Conservation (phyloP, 2,329 filamentous ascomycete species). For the Neonectria faginata region DNA sequence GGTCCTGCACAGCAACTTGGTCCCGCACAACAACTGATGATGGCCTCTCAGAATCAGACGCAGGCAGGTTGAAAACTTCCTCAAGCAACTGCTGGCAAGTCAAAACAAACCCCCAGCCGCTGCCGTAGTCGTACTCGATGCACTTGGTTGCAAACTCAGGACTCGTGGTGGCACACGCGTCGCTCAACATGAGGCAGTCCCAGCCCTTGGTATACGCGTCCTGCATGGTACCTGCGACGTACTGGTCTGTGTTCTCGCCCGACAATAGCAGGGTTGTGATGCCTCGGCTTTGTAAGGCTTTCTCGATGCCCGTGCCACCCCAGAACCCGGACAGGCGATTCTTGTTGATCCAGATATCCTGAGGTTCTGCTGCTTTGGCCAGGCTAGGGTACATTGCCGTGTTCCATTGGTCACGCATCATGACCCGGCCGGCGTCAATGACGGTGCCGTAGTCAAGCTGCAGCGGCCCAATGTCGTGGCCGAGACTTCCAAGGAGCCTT, state of each 20-base stretch:
- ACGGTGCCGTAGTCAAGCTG: no score
- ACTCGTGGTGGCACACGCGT: slow-evolving; percentile 16
- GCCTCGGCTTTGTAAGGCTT: slow-evolving; percentile 48
- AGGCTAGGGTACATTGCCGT: no score
- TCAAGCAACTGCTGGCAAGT: not conserved
- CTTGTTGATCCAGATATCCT: slow-evolving; percentile 51
- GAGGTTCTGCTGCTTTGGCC: no score
- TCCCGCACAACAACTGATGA: no score
- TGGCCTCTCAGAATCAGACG: not conserved
- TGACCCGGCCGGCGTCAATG: no score
- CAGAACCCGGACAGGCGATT: not conserved
- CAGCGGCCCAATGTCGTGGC: no score
- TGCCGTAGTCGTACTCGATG: slow-evolving; percentile 15
- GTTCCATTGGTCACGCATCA: no score
- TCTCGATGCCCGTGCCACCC: not conserved
- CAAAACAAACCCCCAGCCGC: slow-evolving; percentile 10
- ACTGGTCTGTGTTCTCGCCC: slow-evolving; percentile 68
- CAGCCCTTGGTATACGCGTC: slow-evolving; percentile 17
- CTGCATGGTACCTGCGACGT: slow-evolving; percentile 19
- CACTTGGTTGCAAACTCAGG: slow-evolving; percentile 14
- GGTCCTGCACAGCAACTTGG: no score
- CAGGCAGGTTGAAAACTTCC: not conserved
- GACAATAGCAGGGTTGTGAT: slow-evolving; percentile 64
- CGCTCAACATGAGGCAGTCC: slow-evolving; percentile 21
- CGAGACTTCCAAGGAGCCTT: no score